phyloP scores from a whole-genome alignment of 768 basidiomycete genomes.

The Lentinula aciculospora region DNA sequence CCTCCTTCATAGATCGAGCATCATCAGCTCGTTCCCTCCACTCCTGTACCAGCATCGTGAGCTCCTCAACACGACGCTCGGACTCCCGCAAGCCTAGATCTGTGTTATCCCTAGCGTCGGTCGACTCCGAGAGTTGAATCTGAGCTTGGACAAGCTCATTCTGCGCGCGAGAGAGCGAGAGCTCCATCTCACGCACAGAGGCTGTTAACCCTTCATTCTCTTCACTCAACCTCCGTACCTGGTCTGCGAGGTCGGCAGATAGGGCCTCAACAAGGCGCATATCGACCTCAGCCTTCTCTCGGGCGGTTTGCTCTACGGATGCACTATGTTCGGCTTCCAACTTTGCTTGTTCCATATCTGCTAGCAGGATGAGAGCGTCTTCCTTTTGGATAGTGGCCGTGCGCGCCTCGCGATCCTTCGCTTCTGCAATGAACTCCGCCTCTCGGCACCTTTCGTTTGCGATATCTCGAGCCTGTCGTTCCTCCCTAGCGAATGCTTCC shows the following conservation, averaged over 20 bases:
- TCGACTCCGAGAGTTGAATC: neutral
- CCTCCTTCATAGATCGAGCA: slow-evolving; percentile 1
- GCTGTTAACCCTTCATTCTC: neutral
- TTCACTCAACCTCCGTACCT: neutral
- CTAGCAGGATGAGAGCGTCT: neutral
- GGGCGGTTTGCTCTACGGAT: neutral
- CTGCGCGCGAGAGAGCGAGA: neutral
- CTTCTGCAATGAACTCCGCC: neutral
- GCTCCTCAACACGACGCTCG: slow-evolving; percentile 3
- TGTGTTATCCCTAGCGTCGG: neutral
- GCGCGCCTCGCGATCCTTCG: neutral
- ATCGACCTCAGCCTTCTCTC: slow-evolving; percentile 1
- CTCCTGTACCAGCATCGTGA: neutral
- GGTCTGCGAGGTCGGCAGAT: neutral
- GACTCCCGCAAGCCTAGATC: neutral
- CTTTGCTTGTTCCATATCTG: neutral
- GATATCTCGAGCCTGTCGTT: neutral
- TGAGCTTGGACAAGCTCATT: neutral
- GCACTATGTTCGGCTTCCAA: neutral
- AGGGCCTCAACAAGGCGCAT: neutral
- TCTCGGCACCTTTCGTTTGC: neutral
- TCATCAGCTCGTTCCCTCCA: slow-evolving; percentile 4
- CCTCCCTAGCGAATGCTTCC: neutral
- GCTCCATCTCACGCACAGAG: neutral
- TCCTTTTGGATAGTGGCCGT: neutral